These are phyloP conservation scores for Calycina herbarum DNA, from an alignment of 2,329 filamentous ascomycete genomes.

Conservation along the genomic window DNA sequence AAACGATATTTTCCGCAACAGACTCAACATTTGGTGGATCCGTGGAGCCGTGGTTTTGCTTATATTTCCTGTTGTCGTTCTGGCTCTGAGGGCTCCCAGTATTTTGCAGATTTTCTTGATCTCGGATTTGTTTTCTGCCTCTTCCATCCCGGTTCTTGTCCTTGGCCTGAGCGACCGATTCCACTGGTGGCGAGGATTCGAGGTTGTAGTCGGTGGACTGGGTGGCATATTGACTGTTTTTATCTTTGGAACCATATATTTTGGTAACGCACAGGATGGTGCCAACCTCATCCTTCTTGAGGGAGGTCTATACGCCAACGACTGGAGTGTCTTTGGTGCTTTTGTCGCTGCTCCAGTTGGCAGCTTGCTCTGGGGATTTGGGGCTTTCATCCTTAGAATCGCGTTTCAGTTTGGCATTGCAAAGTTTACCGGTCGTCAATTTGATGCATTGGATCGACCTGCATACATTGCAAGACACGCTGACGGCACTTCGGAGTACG, in stretches of 20 bases:
- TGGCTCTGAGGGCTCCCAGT: constrained; percentile 71
- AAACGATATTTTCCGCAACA: constrained; percentile 84
- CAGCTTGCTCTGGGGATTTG: constrained; percentile 69
- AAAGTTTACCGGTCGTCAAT: constrained; percentile 58
- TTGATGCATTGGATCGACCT: constrained; percentile 66
- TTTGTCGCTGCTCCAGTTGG: constrained; percentile 80
- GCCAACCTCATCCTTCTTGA: constrained; percentile 70
- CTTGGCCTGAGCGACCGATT: constrained; percentile 66
- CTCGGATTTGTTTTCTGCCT: constrained; percentile 75
- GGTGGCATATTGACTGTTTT: constrained; percentile 79
- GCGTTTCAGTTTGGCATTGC: constrained; percentile 57
- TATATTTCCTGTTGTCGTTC: constrained; percentile 72
- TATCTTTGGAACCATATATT: constrained; percentile 78
- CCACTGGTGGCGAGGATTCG: constrained; percentile 78
- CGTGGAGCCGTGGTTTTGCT: constrained; percentile 67
- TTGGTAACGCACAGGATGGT: constrained; percentile 62
- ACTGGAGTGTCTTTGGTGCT: constrained; percentile 82
- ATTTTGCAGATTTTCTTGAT: constrained; percentile 83
- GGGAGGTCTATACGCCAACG: constrained; percentile 70
- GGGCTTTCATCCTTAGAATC: constrained; percentile 61
- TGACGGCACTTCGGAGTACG: constrained; percentile 36
- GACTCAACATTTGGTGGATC: constrained; percentile 73
- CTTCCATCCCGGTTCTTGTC: constrained; percentile 71
- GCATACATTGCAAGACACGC: constrained; percentile 25
- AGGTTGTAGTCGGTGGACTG: constrained; percentile 75